phyloP scores from a whole-genome alignment of 495 filamentous ascomycete genomes.

The Aspergillus leporis region DNA sequence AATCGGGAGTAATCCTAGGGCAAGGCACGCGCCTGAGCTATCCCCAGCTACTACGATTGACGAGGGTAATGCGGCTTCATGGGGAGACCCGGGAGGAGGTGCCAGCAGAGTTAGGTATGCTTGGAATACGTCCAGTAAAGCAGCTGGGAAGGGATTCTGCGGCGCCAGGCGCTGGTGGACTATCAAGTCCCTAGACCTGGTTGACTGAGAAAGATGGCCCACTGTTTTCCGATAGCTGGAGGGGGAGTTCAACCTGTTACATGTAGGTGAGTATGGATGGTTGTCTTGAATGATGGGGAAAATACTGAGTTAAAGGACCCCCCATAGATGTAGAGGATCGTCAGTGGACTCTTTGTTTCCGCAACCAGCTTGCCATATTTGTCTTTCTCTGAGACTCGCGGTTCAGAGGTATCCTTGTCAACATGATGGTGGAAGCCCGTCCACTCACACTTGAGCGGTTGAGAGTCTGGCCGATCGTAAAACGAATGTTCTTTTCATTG shows the following conservation, averaged over 20 bases:
- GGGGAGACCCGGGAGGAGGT: constrained; percentile 2
- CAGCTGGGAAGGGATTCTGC: constrained; percentile 14
- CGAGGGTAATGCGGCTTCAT: background rate
- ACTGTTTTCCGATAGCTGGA: constrained; percentile 2
- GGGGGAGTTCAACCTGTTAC: constrained; percentile 4
- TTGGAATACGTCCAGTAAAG: constrained; percentile 12
- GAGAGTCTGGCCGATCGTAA: constrained; percentile 3
- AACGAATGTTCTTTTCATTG: constrained; percentile 1
- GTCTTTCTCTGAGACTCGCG: constrained; percentile 6
- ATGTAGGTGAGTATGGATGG: no score
- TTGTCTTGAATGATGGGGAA: no score
- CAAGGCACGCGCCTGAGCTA: constrained; percentile 12
- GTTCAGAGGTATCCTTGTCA: constrained; percentile 7
- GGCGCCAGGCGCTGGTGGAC: constrained; percentile 14
- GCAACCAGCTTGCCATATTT: constrained; percentile 5
- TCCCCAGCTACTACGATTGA: constrained; percentile 11
- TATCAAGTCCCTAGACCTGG: constrained; percentile 7
- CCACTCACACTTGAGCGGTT: constrained; percentile 5
- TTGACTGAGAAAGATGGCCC: background rate
- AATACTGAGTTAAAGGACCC: constrained; percentile 3
- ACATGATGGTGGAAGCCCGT: constrained; percentile 7
- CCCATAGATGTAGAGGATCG: constrained; percentile 11
- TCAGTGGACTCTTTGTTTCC: constrained; percentile 8
- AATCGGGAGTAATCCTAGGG: constrained; percentile 6
- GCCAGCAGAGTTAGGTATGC: constrained; percentile 11